Evolutionary conservation across 495 filamentous ascomycete species (phyloP), one percentile per base, ranked within the genome.

Genomic region (Aspergillus kassunensis): DNA sequence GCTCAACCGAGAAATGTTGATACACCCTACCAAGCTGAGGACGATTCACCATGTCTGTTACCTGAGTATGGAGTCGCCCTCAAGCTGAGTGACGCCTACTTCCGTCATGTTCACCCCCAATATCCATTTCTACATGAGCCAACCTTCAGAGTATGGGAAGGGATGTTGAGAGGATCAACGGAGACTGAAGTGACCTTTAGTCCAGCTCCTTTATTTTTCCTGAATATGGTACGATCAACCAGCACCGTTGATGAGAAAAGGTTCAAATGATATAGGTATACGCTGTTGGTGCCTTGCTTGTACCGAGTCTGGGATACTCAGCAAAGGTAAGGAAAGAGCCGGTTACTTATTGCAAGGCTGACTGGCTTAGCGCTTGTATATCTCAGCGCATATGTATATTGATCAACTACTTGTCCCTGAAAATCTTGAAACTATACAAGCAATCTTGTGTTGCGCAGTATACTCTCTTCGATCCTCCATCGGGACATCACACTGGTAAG

Each of bases 51-150:
- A 27, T 53, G 54, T 25, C 34, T 49, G 4, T 42, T 54, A 19
- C 49, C 49, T 8, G 46, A 51, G n/a, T 41, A 46, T 18, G 10
- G 33, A 6, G 6, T 46, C 0, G 58, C 49, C 0, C 7, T 36
- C 31, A 41, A 21, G 29, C 34, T 60, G 13, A 51, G 36, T 27
- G 20, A 60, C 21, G 54, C 54, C 2, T 60, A 57, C 24, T 60
- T 60, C 40, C n/a, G 25, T 19, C 53, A 57, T 33, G 47, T 60
- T 20, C 54, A 60, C 30, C 44, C 49, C 3, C 54, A 60, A 19
- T 60, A 60, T 29, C 58, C 58, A 8, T 60, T 60, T 41, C 30
- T 60, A 16, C 58, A 60, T 35, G 37, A 51, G 34, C 58, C 58
- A 25, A 60, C 58, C 2, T 60, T 60, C 35, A 19, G 47, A 27